Evolutionary conservation across 2,329 filamentous ascomycete genomes (phyloP), one percentile per base, ranked within the genome.

Genomic region (Fusarium incarnatum): DNA sequence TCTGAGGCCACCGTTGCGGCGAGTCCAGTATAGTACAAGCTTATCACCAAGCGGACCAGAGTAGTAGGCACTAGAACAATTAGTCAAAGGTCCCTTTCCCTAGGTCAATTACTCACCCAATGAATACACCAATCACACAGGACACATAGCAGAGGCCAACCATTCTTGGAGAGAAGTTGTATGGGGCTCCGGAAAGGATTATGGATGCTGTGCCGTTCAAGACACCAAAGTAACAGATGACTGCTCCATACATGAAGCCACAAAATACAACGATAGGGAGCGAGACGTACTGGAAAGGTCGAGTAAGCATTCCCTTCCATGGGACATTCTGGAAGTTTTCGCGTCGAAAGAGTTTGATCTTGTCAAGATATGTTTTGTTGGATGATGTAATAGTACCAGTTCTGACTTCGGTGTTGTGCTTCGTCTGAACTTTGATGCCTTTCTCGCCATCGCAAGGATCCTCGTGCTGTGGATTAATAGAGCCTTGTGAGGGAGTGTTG

Each of bases 211-310:
- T 46, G 4, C 40, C 56, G n/a, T 45, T 46, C 4, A 60, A 3
- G 16, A 60, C 41, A n/a, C 56, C 56, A 25, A 56, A 56, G 37
- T 47, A 60, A 1, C 49, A 56, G 5, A 56, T 18, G 8, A 56
- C 32, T 15, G 55, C 54, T 6, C 56, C 56, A 11, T 56, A 59
- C 22, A 56, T 56, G 16, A 59, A 59, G 5, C 56, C 56, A 9
- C 49, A 40, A 13, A 52, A 59, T 0, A 40, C 49, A 8, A 59
- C 40, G 1, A 28, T 56, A 1, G 56, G 49, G 16, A 45, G 56
- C 32, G 53, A 5, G 23, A 60, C 20, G 11, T 44, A 44, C 41
- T 16, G 5, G 41, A 44, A 44, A 44, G 22, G 22, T 18, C 22
- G 41, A 23, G 22, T 44, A 22, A 44, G 41, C 41, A 44, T 44